Percentiles rank a stretch among this genome's conserved stretches.
These are phyloP conservation scores for Takakia lepidozioides DNA, from an alignment of 225 moss, liverwort and hornwort species.

Conservation along the genomic window DNA sequence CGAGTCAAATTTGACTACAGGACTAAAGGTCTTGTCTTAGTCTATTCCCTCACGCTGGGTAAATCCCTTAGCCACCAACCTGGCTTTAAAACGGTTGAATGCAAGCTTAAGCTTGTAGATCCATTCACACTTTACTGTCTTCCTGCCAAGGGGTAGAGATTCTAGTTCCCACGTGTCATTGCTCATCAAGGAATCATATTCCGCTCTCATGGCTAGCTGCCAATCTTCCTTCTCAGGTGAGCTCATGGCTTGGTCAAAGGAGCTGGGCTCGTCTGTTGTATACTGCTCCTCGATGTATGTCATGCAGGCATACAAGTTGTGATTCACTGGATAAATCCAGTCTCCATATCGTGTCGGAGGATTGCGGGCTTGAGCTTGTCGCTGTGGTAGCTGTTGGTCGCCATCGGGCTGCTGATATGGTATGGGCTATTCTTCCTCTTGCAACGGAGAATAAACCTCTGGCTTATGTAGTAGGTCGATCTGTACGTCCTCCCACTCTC, in stretches of 20 bases:
- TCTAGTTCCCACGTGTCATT: conserved; percentile 3
- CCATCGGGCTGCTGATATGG: not conserved
- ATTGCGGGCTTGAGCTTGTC: not conserved
- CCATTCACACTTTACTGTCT: not conserved
- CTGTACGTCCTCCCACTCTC: no score
- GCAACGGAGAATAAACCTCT: no score
- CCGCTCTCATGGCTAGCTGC: conserved; percentile 1
- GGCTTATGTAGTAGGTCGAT: no score
- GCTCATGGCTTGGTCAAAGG: not conserved
- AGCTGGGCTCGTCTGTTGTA: not conserved
- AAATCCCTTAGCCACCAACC: no score
- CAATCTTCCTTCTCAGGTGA: not conserved
- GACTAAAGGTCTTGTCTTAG: not conserved
- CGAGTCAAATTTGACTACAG: not conserved
- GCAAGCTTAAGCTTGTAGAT: conserved; percentile 1
- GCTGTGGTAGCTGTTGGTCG: not conserved
- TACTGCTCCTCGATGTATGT: not conserved
- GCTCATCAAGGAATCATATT: conserved; percentile 2
- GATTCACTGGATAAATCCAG: not conserved
- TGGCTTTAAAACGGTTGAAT: not conserved
- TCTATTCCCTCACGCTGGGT: conserved; percentile 1
- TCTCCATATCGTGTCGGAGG: conserved; percentile 1
- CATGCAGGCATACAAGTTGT: not conserved
- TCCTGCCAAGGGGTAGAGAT: not conserved
- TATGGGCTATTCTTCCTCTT: not conserved